A percentile compares a stretch with the other conserved stretches of the same genome.
phyloP scores from a whole-genome alignment of 148 eudicot species.

The Talinum fruticosum region DNA sequence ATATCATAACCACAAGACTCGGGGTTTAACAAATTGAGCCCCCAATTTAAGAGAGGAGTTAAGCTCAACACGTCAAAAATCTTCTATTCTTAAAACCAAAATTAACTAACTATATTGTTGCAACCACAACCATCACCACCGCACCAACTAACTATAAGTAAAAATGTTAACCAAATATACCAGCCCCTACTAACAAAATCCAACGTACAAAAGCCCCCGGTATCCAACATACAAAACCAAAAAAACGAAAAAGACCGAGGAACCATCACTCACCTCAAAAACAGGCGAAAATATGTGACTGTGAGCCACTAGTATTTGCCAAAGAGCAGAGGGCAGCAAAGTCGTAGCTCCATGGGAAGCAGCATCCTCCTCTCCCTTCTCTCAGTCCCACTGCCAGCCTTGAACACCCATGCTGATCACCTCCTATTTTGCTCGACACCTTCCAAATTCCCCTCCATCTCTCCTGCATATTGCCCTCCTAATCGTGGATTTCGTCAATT shows the following conservation, averaged over 20 bases:
- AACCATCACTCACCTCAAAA: no score
- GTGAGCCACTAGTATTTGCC: no score
- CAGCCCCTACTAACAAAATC: neutral
- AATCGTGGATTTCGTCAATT: constrained; percentile 21
- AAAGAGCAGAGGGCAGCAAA: neutral
- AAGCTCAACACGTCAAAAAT: neutral
- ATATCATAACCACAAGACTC: no score
- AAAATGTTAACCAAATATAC: neutral
- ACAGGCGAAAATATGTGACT: no score
- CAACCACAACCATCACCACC: no score
- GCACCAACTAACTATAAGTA: no score
- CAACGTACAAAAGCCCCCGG: neutral
- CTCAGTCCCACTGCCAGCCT: constrained; percentile 12
- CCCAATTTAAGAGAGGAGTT: no score
- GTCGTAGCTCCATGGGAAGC: constrained; percentile 1
- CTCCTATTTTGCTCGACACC: constrained; percentile 4
- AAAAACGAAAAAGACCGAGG: no score
- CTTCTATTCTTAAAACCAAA: neutral
- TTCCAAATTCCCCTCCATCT: neutral
- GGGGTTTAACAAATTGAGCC: no score
- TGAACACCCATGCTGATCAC: neutral
- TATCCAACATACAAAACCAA: no score
- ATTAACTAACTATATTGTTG: neutral
- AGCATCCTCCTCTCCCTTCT: neutral
- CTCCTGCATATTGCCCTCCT: neutral